Percentiles rank a stretch among this genome's conserved stretches.
Evolutionary conservation across 176 grass and related monocot species (phyloP).

Genomic region (Rhynchospora pubera): DNA sequence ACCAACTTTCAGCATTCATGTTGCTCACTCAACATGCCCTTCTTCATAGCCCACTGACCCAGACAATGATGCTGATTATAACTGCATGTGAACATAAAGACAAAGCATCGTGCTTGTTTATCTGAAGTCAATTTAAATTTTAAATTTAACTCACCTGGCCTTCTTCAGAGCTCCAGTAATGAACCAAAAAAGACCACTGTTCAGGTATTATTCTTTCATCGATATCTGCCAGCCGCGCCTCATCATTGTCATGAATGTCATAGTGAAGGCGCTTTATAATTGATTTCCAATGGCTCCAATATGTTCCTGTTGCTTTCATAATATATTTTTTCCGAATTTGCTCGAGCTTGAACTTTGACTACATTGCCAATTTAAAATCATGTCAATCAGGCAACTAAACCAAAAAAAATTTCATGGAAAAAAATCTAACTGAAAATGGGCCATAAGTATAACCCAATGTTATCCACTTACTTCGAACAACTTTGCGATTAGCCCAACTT

Average conservation of each 20-base stretch:
- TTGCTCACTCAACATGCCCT: background rate
- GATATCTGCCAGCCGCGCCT: conserved; percentile 36
- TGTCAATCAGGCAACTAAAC: background rate
- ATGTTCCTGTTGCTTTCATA: background rate
- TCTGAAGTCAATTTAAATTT: background rate
- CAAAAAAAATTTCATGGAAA: background rate
- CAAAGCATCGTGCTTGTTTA: background rate
- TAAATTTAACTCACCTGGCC: conserved; percentile 26
- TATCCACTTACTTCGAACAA: background rate
- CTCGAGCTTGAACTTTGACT: conserved; percentile 9
- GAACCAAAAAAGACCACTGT: conserved; percentile 41
- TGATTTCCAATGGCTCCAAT: conserved; percentile 41
- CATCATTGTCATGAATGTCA: conserved; percentile 45
- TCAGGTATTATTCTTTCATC: conserved; percentile 36
- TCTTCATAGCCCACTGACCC: background rate
- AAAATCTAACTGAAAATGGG: background rate
- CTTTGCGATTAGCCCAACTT: background rate
- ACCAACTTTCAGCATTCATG: too few species aligned
- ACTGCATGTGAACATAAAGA: background rate
- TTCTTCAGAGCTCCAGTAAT: conserved; percentile 51
- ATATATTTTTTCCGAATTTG: background rate
- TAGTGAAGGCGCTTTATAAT: conserved; percentile 35
- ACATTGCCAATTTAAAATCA: background rate
- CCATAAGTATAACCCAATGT: background rate
- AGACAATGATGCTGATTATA: too few species aligned